phyloP scores from a whole-genome alignment of 1,284 basidiomycete genomes.

The Rhodotorula sp. region DNA sequence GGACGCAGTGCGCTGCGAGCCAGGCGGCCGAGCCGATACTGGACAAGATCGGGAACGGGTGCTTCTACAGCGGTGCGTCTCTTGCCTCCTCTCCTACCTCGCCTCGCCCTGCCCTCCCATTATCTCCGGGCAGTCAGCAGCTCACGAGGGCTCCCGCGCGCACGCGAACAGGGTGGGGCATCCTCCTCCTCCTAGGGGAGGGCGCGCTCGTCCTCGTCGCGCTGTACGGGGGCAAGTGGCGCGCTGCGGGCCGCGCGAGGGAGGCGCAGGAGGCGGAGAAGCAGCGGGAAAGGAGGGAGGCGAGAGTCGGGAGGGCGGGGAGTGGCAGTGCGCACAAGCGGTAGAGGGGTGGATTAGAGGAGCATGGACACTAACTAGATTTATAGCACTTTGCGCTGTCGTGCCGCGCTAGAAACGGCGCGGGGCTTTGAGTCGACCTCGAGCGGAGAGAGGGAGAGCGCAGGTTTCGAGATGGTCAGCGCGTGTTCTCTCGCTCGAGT shows the following conservation, averaged over 20 bases:
- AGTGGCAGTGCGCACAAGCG: background rate
- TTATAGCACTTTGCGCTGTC: too few species aligned
- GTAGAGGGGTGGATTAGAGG: background rate
- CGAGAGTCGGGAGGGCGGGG: background rate
- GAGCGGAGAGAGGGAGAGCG: too few species aligned
- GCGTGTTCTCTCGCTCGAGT: too few species aligned
- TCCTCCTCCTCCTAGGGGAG: constrained; percentile 27
- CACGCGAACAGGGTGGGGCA: constrained; percentile 12
- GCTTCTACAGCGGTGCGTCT: constrained; percentile 36
- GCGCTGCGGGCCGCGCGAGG: background rate
- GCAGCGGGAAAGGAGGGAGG: background rate
- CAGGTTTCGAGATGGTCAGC: too few species aligned
- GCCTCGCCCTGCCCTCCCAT: background rate
- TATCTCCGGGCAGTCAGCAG: too few species aligned
- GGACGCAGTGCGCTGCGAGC: constrained; percentile 23
- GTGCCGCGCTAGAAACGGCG: too few species aligned
- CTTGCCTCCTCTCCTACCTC: background rate
- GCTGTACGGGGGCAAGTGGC: constrained; percentile 21
- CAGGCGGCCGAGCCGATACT: constrained; percentile 40
- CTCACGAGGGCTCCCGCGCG: background rate
- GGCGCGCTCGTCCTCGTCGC: constrained; percentile 26
- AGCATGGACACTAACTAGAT: too few species aligned
- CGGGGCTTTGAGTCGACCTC: too few species aligned
- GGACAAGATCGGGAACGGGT: constrained; percentile 34
- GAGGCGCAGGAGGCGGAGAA: background rate